Conservation (phyloP, 108 stramenopile species). For the Stephanodiscus triporus region DNA sequence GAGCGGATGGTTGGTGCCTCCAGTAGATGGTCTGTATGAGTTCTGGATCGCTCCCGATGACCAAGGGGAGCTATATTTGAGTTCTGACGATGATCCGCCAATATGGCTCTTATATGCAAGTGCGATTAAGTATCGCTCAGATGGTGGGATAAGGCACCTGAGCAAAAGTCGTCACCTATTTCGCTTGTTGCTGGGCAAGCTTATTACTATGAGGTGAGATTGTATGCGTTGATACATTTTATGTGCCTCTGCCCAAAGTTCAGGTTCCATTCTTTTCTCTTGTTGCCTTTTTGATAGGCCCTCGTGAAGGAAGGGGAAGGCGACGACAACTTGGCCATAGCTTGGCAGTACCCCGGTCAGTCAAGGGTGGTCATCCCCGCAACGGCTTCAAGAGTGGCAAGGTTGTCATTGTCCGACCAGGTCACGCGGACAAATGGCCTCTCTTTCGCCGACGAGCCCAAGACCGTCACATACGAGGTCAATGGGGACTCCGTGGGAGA, state of each 20-base stretch:
- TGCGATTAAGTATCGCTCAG: too few relatives aligned
- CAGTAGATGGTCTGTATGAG: not conserved
- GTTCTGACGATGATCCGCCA: not conserved
- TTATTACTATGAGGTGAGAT: not conserved
- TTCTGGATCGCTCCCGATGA: slow-evolving; percentile 20
- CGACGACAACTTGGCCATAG: too few relatives aligned
- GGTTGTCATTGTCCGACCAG: too few relatives aligned
- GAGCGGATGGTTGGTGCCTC: not conserved
- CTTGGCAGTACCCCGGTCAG: not conserved
- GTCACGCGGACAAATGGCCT: slow-evolving; percentile 16
- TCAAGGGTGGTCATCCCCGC: too few relatives aligned
- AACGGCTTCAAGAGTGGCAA: too few relatives aligned
- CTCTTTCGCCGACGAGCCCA: slow-evolving; percentile 15
- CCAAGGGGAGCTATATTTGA: not conserved
- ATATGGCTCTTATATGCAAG: not conserved
- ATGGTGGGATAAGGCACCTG: too few relatives aligned
- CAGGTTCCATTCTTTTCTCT: too few relatives aligned
- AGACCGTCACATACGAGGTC: slow-evolving; percentile 19
- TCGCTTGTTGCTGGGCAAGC: not conserved
- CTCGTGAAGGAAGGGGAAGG: not conserved
- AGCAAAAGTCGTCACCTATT: too few relatives aligned
- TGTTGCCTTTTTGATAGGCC: not conserved
- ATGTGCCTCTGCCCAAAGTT: too few relatives aligned
- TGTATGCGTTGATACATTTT: not conserved
- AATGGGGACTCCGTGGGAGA: slow-evolving; percentile 16